phyloP scores from a whole-genome alignment of 768 basidiomycete genomes.

The Harrya chromipes region DNA sequence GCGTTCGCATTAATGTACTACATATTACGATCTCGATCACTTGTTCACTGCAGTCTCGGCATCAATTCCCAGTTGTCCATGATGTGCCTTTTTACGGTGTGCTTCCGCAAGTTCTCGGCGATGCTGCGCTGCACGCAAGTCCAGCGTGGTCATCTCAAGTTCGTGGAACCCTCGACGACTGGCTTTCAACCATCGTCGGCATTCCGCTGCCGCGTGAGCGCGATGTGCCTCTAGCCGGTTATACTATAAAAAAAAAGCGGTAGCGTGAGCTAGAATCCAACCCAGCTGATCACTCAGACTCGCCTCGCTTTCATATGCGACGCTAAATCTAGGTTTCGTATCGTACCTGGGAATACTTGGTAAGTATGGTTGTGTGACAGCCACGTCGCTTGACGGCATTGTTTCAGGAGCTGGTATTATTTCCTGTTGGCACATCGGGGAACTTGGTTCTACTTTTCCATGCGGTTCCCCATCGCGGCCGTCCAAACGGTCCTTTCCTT shows the following conservation, averaged over 20 bases:
- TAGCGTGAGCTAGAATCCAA: slow-evolving; percentile 5
- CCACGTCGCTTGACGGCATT: slow-evolving; percentile 13
- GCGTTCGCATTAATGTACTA: slow-evolving; percentile 30
- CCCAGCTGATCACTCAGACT: slow-evolving; percentile 5
- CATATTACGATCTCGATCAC: slow-evolving; percentile 25
- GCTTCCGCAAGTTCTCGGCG: slow-evolving; percentile 55
- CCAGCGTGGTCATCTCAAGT: slow-evolving; percentile 55
- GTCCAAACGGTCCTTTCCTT: slow-evolving; percentile 16
- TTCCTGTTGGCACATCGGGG: slow-evolving; percentile 6
- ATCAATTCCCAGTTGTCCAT: slow-evolving; percentile 62
- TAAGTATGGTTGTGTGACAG: slow-evolving; percentile 28
- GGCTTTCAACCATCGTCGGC: slow-evolving; percentile 37
- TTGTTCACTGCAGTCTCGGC: slow-evolving; percentile 22
- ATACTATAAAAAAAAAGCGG: slow-evolving; percentile 16
- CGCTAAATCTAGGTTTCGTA: slow-evolving; percentile 27
- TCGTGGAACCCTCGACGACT: slow-evolving; percentile 56
- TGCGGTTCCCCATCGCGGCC: slow-evolving; percentile 16
- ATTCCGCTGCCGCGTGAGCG: slow-evolving; percentile 38
- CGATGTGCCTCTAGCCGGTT: slow-evolving; percentile 39
- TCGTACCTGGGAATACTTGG: slow-evolving; percentile 33
- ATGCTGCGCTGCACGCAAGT: slow-evolving; percentile 55
- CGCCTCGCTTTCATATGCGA: slow-evolving; percentile 25
- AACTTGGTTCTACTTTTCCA: slow-evolving; percentile 20
- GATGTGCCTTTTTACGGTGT: slow-evolving; percentile 60
- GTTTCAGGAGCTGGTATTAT: slow-evolving; percentile 8